These are phyloP conservation scores for Schizonepeta tenuifolia DNA, from an alignment of 257 asterid genomes.

Conservation along the genomic window DNA sequence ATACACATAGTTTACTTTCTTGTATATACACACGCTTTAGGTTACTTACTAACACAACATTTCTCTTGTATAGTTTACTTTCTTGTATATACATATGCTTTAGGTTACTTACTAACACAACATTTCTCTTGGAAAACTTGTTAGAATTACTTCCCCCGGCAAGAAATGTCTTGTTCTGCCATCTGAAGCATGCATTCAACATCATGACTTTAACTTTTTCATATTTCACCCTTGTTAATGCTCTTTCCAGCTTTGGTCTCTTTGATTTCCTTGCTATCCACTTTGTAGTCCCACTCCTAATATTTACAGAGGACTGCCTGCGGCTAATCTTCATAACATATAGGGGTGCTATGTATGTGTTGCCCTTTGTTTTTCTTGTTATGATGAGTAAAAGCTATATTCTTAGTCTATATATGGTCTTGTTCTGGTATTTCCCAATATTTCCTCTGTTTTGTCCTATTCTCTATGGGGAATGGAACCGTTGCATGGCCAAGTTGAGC, in stretches of 20 bases:
- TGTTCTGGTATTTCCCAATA: not conserved
- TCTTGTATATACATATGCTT: not conserved
- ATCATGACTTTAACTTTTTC: not conserved
- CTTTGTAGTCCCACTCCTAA: not conserved
- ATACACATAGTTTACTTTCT: no score
- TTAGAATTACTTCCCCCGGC: not conserved
- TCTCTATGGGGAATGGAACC: not conserved
- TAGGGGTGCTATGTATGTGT: not conserved
- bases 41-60: not conserved
- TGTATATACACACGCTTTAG: not conserved
- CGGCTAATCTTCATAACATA: not conserved
- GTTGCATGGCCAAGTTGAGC: not conserved
- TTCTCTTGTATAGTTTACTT: no score
- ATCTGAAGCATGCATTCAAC: not conserved
- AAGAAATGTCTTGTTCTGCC: not conserved
- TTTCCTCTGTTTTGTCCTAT: not conserved
- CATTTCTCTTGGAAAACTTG: not conserved
- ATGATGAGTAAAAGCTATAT: not conserved
- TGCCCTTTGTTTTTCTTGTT: not conserved
- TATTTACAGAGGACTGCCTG: not conserved
- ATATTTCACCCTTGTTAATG: not conserved
- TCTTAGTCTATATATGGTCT: not conserved
- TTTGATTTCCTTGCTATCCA: not conserved
- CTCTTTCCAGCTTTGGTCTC: not conserved
- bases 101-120: not conserved